Conservation (phyloP, 2,329 filamentous ascomycete species). For the Didymella exigua region DNA sequence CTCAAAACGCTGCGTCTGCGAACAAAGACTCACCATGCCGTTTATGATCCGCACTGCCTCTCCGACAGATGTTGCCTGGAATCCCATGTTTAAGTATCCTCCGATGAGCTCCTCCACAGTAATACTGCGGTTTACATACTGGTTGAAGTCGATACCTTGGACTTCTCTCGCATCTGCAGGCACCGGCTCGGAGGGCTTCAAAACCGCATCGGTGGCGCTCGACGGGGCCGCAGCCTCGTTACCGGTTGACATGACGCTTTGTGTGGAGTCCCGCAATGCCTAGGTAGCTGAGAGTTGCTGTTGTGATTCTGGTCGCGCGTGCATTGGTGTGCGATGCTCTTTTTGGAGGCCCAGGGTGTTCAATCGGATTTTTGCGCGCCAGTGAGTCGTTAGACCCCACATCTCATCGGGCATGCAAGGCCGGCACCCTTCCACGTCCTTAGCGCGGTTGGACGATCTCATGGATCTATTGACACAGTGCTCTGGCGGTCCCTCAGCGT, state of each 20-base stretch:
- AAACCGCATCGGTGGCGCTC: slow-evolving; percentile 73
- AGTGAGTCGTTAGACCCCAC: no score
- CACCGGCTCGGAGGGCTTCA: slow-evolving; percentile 82
- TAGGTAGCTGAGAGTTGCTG: background rate
- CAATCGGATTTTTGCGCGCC: no score
- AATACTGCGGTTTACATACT: slow-evolving; percentile 73
- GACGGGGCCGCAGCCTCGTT: slow-evolving; percentile 46
- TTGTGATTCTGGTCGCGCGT: slow-evolving; percentile 5
- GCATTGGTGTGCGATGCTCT: background rate
- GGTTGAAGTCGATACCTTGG: slow-evolving; percentile 90
- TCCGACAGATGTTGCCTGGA: slow-evolving; percentile 79
- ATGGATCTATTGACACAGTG: no score
- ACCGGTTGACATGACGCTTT: slow-evolving; percentile 28
- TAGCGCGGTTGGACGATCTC: no score
- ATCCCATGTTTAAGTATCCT: slow-evolving; percentile 85
- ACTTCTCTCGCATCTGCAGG: slow-evolving; percentile 80
- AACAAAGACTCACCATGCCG: slow-evolving; percentile 72
- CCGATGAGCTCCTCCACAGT: slow-evolving; percentile 84
- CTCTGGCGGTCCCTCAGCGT: no score
- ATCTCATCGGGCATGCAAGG: no score
- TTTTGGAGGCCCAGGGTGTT: no score
- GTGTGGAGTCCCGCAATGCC: slow-evolving; percentile 3
- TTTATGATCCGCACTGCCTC: slow-evolving; percentile 93
- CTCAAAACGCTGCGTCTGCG: slow-evolving; percentile 19
- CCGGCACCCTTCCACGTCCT: no score